Evolutionary conservation across 2,329 filamentous ascomycete species (phyloP).

Genomic region (Talaromyces sp.): DNA sequence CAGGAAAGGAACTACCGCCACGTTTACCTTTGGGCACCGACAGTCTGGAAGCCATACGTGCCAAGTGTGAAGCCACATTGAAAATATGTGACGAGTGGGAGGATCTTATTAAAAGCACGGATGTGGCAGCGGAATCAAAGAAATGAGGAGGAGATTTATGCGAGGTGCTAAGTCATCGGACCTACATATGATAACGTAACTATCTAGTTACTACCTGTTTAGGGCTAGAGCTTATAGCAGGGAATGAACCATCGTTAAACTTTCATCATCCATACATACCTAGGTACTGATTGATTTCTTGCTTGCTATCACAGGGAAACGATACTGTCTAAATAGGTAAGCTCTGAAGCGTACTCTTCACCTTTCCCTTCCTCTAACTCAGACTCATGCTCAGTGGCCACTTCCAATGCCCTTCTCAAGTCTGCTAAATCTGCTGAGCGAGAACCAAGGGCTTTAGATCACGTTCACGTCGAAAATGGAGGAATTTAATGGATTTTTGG

Average conservation of each 20-base stretch:
- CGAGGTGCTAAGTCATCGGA: background rate
- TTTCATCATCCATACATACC: background rate
- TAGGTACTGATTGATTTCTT: no score
- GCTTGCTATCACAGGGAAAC: no score
- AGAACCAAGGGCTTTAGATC: no score
- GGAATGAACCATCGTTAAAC: background rate
- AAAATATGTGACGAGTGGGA: constrained; percentile 15
- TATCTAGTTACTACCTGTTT: background rate
- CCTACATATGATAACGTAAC: background rate
- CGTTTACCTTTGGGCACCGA: constrained; percentile 30
- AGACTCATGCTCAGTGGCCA: no score
- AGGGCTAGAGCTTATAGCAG: background rate
- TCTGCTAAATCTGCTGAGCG: no score
- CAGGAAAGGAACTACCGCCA: constrained; percentile 23
- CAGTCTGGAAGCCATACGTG: constrained; percentile 22
- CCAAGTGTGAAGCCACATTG: constrained; percentile 18
- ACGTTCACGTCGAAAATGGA: background rate
- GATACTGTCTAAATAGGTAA: no score
- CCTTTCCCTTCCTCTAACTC: no score
- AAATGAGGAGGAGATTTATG: background rate
- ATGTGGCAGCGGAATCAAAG: background rate
- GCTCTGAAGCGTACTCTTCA: no score
- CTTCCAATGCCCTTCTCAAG: no score
- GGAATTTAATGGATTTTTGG: background rate
- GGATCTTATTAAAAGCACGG: constrained; percentile 12